A percentile compares a stretch with the other conserved stretches of the same genome.
phyloP scores from a whole-genome alignment of 1,139 yeast genomes.

The Diutina sp. region DNA sequence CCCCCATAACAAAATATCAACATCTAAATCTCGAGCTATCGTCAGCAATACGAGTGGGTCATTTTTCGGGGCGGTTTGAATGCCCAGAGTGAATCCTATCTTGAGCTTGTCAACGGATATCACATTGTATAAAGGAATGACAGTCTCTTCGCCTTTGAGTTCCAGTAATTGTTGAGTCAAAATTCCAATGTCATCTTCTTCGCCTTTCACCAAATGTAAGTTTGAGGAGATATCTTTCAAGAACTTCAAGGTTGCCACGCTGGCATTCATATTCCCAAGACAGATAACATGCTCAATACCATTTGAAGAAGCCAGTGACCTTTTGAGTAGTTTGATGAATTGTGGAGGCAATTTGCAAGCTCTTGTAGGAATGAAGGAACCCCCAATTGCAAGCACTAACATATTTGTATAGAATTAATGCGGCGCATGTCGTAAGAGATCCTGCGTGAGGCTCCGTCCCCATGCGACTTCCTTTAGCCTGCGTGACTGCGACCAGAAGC shows the following conservation, averaged over 20 bases:
- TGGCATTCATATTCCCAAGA: slow-evolving; percentile 74
- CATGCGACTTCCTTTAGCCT: too few relatives aligned
- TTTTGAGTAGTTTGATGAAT: slow-evolving; percentile 56
- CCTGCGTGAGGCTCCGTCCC: too few relatives aligned
- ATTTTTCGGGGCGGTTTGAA: slow-evolving; percentile 67
- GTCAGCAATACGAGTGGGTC: slow-evolving; percentile 79
- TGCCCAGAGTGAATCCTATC: slow-evolving; percentile 81
- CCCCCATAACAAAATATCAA: slow-evolving; percentile 91
- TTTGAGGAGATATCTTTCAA: slow-evolving; percentile 59
- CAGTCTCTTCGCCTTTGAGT: slow-evolving; percentile 11
- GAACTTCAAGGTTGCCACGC: slow-evolving; percentile 49
- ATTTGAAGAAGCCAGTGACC: slow-evolving; percentile 31
- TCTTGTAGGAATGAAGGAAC: slow-evolving; percentile 80
- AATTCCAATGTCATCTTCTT: slow-evolving; percentile 33
- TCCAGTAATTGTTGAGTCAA: slow-evolving; percentile 21
- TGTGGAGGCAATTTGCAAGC: slow-evolving; percentile 46
- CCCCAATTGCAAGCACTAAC: slow-evolving; percentile 87
- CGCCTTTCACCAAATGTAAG: slow-evolving; percentile 72
- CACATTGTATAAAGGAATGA: slow-evolving; percentile 52
- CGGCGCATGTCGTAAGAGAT: background rate
- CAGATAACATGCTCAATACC: slow-evolving; percentile 79
- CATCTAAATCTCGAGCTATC: slow-evolving; percentile 84
- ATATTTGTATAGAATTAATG: slow-evolving; percentile 18
- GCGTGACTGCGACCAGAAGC: too few relatives aligned
- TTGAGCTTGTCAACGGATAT: slow-evolving; percentile 59